Base-by-base conservation (phyloP, 2,329 filamentous ascomycete genomes). In the Cladorrhinum sp. region DNA sequence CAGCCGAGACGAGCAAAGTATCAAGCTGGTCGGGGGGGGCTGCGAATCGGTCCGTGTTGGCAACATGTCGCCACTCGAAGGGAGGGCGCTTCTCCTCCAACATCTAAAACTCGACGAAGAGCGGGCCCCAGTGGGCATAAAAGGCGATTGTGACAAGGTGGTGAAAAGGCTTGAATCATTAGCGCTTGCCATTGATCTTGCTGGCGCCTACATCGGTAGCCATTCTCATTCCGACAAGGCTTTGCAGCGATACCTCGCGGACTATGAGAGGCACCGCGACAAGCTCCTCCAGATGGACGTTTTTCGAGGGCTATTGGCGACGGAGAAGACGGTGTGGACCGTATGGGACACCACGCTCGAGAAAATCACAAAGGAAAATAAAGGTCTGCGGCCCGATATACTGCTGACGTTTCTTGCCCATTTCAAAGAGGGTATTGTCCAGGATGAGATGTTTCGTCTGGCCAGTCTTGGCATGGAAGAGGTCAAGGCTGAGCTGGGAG, bases 321-420 rank as follows among this genome's bases (percentile, higher is more conserved):
- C 61, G 20, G 8, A 60, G 26, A 63, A 60, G 58, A 63, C 58
- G n/a, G 61, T 63, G 30, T 60, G 61, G 61, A 63, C 61, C 2
- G 61, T 63, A 9, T 63, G 61, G 61, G 54, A 63, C 33, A 60
- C 61, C 18, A 63, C 58, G 14, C 61, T 62, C 16, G 57, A 60
- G 23, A 63, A 63, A 54, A 63, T 63, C 1, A 26, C 1, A 23
- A 60, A 26, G 23, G 61, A 62, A 14, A 10, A 63, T 48, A 5
- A 4, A 10, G 26, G 26, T 30, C 1, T 9, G 30, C 55, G 33
- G 9, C 61, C 58, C n/a, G 54, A 57, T 4, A 20, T 60, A 33
- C 48, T 63, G 48, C 36, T 63, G 55, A 58, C 57, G 46, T 57
- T 63, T 23, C 58, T 63, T 30, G 61, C 61, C 23, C 54, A 60